Base-by-base conservation (phyloP, 2,329 filamentous ascomycete species). In the Exophiala xenobiotica region DNA sequence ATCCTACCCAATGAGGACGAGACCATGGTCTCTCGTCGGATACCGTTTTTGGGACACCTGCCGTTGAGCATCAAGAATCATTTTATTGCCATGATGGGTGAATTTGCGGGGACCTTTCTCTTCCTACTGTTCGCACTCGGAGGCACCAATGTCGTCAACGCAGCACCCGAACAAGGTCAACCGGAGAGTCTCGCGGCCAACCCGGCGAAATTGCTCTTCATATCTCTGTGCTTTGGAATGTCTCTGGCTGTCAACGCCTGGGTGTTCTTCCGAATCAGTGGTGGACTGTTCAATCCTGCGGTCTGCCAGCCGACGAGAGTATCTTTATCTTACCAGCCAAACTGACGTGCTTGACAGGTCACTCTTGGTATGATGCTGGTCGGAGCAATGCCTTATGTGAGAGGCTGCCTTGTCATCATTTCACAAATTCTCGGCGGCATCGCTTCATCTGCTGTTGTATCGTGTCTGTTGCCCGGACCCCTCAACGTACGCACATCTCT, bases 401-500 rank as follows among this genome's bases (percentile, higher is more conserved):
- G 82, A 4, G 78, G 73, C 3, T 51, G 74, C 3, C 58, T 80
- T 1, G 72, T 85, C 42, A 66, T 84, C 39, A 64, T 75, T 2
- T 74, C 79, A 35, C 42, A 46, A 16, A 22, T 35, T 7, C 42
- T 23, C 4, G 33, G 70, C 5, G 78, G 74, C 7, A 83, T 86
- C 31, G 74, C 77, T 2, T 78, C 83, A 1, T 77, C 80, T 0
- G 81, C 74, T n/a, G 73, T 86, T 1, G 75, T 80, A 0, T 73
- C 76, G 23, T 77, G 72, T 1, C 68, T 87, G 3, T 72, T 85
- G 11, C 82, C 83, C 0, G 81, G 78, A 1, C 67, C 71, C 1
- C 64, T 83, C n/a, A 70, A 72, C 6, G 81, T 83, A 4, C 68
- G 69, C 40, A 86, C 83, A 16, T 69, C 70, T 2, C 73, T 86